Evolutionary conservation across 2,329 filamentous ascomycete species (phyloP).

Genomic region (Colletotrichum somersetense): DNA sequence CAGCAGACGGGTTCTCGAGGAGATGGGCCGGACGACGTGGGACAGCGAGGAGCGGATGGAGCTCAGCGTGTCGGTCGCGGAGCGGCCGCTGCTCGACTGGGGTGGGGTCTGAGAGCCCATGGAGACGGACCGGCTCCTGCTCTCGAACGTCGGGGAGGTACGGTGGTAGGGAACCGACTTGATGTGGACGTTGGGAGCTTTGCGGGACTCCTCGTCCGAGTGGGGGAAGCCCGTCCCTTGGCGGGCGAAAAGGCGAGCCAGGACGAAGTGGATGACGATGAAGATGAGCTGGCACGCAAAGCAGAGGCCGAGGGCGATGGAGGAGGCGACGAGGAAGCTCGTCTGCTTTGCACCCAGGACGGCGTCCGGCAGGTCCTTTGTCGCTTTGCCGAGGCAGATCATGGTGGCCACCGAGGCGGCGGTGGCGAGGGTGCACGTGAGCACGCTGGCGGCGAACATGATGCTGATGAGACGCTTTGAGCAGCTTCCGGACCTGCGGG

Average conservation of each 20-base stretch:
- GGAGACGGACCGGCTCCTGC: constrained; percentile 46
- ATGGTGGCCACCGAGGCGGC: constrained; percentile 60
- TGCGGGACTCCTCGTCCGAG: constrained; percentile 50
- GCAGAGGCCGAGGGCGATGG: constrained; percentile 60
- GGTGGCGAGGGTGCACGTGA: constrained; percentile 59
- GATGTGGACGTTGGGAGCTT: constrained; percentile 53
- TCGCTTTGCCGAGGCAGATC: constrained; percentile 54
- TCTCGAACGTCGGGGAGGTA: constrained; percentile 50
- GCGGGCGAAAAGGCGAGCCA: constrained; percentile 50
- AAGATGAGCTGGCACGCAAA: constrained; percentile 64
- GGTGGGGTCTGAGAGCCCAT: constrained; percentile 57
- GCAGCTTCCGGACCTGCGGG: constrained; percentile 41
- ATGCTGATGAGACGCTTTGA: constrained; percentile 48
- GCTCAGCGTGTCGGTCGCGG: constrained; percentile 59
- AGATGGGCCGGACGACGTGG: constrained; percentile 65
- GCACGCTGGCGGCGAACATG: constrained; percentile 54
- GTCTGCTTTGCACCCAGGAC: constrained; percentile 51
- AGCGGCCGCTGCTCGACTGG: constrained; percentile 59
- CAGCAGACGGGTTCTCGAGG: constrained; percentile 68
- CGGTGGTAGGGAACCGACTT: constrained; percentile 67
- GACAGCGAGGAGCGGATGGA: constrained; percentile 64
- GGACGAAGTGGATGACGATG: constrained; percentile 59
- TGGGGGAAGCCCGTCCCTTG: constrained; percentile 48
- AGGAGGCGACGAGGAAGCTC: constrained; percentile 58
- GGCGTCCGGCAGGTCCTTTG: constrained; percentile 46